These are phyloP conservation scores for Trypanosoma cruzi DNA, from an alignment of 208 protist genomes.

Conservation along the genomic window DNA sequence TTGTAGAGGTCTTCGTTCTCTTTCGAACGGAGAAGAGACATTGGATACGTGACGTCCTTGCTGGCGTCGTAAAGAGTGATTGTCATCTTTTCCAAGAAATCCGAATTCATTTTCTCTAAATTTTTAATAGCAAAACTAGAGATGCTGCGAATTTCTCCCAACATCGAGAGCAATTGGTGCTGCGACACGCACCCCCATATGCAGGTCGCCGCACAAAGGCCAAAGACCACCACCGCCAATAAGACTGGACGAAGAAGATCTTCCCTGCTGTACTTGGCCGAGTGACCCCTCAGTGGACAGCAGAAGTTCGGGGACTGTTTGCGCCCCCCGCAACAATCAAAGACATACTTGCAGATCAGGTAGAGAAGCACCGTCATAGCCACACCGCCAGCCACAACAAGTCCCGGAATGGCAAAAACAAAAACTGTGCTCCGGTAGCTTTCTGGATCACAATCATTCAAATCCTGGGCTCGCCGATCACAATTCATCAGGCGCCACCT, in stretches of 20 bases:
- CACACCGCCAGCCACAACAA: conserved; percentile 26
- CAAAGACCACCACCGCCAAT: conserved; percentile 24
- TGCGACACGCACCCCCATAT: conserved; percentile 28
- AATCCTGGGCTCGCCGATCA: background rate
- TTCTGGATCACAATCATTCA: conserved; percentile 27
- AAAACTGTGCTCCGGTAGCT: conserved; percentile 27
- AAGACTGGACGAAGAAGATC: conserved; percentile 47
- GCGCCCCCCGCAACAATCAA: conserved; percentile 52
- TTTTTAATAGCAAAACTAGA: background rate
- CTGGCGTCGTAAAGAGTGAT: conserved; percentile 4
- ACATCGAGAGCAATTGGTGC: background rate
- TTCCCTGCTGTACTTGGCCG: conserved; percentile 42
- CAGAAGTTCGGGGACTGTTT: conserved; percentile 46
- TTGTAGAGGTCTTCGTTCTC: background rate
- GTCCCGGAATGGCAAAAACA: conserved; percentile 23
- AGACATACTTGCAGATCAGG: conserved; percentile 41
- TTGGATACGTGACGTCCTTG: conserved; percentile 12
- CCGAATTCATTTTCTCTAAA: background rate
- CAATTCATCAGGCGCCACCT: conserved; percentile 32
- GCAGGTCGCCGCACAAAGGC: conserved; percentile 24
- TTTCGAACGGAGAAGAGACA: conserved; percentile 2
- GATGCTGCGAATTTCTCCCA: conserved; percentile 1
- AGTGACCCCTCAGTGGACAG: conserved; percentile 26
- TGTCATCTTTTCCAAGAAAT: conserved; percentile 12
- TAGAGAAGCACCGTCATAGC: conserved; percentile 29